Evolutionary conservation across 495 filamentous ascomycete species (phyloP).

Genomic region (Durotheca rogersii): DNA sequence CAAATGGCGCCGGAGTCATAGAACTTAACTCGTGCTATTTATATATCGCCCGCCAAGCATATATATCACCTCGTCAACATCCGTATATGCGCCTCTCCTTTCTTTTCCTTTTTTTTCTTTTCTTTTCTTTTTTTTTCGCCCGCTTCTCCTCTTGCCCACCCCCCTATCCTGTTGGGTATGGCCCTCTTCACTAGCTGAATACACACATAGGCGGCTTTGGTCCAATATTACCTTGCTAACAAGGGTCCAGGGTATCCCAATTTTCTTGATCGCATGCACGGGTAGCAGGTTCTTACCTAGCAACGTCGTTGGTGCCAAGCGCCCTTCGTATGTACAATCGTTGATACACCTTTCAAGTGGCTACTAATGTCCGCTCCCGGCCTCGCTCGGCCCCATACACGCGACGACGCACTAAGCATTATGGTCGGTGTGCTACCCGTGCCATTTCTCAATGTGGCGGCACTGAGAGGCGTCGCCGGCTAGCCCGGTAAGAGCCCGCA

Average conservation of each 20-base stretch:
- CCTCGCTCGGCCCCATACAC: background rate
- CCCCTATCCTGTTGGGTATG: too few species aligned
- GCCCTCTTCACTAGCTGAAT: background rate
- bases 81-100: background rate
- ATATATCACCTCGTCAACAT: too few species aligned
- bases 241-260: background rate
- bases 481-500: slow-evolving; percentile 2
- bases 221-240: background rate
- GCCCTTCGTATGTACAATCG: background rate
- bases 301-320: slow-evolving; percentile 4
- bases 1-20: background rate
- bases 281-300: slow-evolving; percentile 1
- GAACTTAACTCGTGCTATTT: background rate
- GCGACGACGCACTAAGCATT: background rate
- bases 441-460: slow-evolving; percentile 7
- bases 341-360: slow-evolving; percentile 1
- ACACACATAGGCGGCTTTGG: background rate
- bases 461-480: too few species aligned
- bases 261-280: background rate
- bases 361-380: slow-evolving; percentile 12
- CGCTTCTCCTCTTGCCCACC: background rate
- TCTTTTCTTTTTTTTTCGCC: background rate
- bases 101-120: background rate
- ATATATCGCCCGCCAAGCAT: background rate
- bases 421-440: background rate